Evolutionary conservation across 2,329 filamentous ascomycete genomes (phyloP), one percentile per base, ranked within the genome.

Genomic region (Diaporthe helianthi): DNA sequence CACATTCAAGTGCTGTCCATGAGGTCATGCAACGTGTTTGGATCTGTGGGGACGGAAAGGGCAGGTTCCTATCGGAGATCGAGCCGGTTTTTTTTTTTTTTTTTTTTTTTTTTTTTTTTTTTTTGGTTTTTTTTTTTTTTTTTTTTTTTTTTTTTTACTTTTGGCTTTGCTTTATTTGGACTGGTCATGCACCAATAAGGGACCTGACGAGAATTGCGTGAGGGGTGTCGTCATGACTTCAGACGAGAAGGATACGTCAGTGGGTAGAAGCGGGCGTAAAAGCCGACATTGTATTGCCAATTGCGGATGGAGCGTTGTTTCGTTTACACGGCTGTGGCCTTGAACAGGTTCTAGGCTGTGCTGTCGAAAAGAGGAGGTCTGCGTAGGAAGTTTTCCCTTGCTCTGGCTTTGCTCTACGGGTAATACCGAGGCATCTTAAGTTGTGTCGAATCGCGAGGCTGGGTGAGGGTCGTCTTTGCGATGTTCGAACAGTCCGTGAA

Each of bases 261-360:
- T 49, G n/a, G 29, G 24, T 4, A 17, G 19, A 41, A 63, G 58
- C 58, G 29, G 44, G 58, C 58, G 58, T 29, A 1, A 49, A 31
- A 24, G 4, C n/a, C 36, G 29, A 15, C 41, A 63, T 36, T 47
- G 54, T 63, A 26, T 63, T 63, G 29, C 44, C 58, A 49, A 44
- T 63, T 63, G 41, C 33, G 29, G 24, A 5, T 24, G 44, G 49
- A 63, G 58, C 58, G 58, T 49, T 63, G 58, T 63, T 63, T 63
- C 58, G 44, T 63, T 63, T 63, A 63, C 58, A 49, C 1, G 29
- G 41, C 22, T 4, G 29, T 49, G 41, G 44, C 36, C 36, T 36
- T 49, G 58, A 29, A 63, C 58, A 44, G 58, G 12, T 63, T 63
- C 44, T 63, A 63, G 58, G 44, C 44, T 49, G 44, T 9, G 44